Conservation (phyloP, 106 monocot genomes). For the Agapanthus africanus region DNA sequence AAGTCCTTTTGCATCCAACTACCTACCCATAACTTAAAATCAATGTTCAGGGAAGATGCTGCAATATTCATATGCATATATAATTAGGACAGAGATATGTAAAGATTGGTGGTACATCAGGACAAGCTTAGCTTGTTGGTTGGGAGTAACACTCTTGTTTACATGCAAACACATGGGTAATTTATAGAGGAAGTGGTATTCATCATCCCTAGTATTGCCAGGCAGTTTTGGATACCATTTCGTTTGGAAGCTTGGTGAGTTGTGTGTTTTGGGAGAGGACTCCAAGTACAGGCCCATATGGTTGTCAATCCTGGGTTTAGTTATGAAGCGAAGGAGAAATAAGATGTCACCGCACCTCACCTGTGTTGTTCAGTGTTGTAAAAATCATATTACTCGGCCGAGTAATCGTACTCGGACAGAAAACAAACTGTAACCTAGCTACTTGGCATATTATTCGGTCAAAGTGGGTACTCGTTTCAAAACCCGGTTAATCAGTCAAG, state of each 20-base stretch:
- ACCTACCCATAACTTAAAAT: neutral
- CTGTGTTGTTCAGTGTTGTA: conserved; percentile 19
- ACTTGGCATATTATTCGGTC: too few relatives aligned
- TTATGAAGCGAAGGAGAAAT: neutral
- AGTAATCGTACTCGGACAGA: too few relatives aligned
- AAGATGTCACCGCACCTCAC: neutral
- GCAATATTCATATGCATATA: neutral
- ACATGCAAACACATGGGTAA: neutral
- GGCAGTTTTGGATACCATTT: neutral
- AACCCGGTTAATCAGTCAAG: too few relatives aligned
- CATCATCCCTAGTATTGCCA: neutral
- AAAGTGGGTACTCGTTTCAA: too few relatives aligned
- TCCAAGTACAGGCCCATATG: neutral
- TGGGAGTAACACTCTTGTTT: neutral
- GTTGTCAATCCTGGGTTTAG: neutral
- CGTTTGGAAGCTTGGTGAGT: neutral
- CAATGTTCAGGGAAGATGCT: neutral
- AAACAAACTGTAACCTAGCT: too few relatives aligned
- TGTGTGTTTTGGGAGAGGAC: too few relatives aligned
- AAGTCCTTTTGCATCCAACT: neutral
- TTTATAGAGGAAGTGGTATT: neutral
- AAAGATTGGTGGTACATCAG: neutral
- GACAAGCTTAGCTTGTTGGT: neutral
- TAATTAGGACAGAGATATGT: neutral
- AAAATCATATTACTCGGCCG: conserved; percentile 71